Conservation (phyloP, 495 filamentous ascomycete genomes). For the Evernia prunastri region DNA sequence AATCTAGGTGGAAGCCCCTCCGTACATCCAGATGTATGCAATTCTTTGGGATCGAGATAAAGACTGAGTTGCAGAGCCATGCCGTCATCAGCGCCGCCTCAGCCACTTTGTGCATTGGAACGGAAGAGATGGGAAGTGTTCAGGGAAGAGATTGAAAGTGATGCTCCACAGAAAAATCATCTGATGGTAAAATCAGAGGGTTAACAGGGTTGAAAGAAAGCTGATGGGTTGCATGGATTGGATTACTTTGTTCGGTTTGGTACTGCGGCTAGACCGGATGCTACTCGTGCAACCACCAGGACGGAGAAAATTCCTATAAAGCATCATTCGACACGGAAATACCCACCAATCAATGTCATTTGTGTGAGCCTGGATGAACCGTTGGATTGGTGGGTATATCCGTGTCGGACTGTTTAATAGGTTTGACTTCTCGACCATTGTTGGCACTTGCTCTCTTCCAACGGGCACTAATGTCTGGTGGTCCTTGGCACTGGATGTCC, state of each 20-base stretch:
- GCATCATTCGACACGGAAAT: too few relatives aligned
- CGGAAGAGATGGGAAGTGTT: not conserved
- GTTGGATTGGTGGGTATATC: not conserved
- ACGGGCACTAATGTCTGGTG: conserved; percentile 3
- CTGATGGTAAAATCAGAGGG: not conserved
- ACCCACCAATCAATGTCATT: too few relatives aligned
- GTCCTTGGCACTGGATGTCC: not conserved
- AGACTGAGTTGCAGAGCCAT: conserved; percentile 1
- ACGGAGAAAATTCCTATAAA: too few relatives aligned
- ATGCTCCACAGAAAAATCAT: not conserved
- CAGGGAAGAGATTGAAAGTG: too few relatives aligned
- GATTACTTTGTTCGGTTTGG: conserved; percentile 36
- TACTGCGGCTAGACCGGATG: conserved; percentile 12
- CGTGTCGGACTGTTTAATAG: not conserved
- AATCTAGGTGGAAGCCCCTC: conserved; percentile 6
- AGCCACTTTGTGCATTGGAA: conserved; percentile 8
- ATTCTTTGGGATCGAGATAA: not conserved
- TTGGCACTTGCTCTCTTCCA: not conserved
- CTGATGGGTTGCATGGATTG: conserved; percentile 22
- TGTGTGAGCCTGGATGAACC: too few relatives aligned
- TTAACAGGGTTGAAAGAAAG: not conserved
- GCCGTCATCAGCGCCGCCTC: conserved; percentile 5
- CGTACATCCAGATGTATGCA: conserved; percentile 5
- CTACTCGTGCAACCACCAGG: not conserved
- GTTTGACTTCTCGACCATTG: not conserved